A percentile compares a stretch with the other conserved stretches of the same genome.
phyloP scores from a whole-genome alignment of 176 grass and related monocot species.

The Canna indica region DNA sequence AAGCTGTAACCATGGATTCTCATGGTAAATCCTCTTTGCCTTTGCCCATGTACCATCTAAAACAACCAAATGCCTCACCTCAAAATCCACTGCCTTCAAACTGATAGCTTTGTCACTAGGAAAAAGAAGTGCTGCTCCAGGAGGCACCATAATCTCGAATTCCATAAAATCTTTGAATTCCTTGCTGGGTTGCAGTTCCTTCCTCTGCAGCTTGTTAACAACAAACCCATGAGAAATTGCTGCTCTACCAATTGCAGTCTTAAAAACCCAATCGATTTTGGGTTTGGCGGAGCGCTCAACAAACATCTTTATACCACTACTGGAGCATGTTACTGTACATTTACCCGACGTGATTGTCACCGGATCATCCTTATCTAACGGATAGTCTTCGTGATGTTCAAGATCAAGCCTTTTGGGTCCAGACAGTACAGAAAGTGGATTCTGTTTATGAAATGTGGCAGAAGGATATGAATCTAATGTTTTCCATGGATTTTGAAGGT shows the following conservation, averaged over 20 bases:
- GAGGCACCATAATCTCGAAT: conserved; percentile 57
- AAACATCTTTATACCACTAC: conserved; percentile 38
- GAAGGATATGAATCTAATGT: neutral
- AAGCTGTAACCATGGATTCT: conserved; percentile 88
- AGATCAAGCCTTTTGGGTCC: conserved; percentile 13
- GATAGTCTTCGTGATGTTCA: conserved; percentile 11
- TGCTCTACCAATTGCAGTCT: conserved; percentile 36
- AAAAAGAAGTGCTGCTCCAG: conserved; percentile 60
- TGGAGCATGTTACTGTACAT: conserved; percentile 48
- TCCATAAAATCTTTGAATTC: conserved; percentile 46
- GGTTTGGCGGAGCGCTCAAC: conserved; percentile 69
- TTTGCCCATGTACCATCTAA: conserved; percentile 94
- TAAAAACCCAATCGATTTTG: conserved; percentile 58
- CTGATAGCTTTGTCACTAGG: conserved; percentile 57
- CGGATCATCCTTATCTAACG: conserved; percentile 20
- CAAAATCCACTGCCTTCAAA: conserved; percentile 51
- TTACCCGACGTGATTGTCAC: conserved; percentile 31
- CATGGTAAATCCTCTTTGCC: conserved; percentile 89
- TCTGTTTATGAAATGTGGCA: neutral
- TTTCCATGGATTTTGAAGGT: neutral
- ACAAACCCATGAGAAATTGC: conserved; percentile 53
- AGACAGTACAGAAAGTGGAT: neutral
- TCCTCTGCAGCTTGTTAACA: conserved; percentile 56
- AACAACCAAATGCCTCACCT: conserved; percentile 62
- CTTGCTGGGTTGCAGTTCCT: conserved; percentile 39